These are phyloP conservation scores for Volutella citrinella DNA, from an alignment of 2,329 filamentous ascomycete species.

Conservation along the genomic window DNA sequence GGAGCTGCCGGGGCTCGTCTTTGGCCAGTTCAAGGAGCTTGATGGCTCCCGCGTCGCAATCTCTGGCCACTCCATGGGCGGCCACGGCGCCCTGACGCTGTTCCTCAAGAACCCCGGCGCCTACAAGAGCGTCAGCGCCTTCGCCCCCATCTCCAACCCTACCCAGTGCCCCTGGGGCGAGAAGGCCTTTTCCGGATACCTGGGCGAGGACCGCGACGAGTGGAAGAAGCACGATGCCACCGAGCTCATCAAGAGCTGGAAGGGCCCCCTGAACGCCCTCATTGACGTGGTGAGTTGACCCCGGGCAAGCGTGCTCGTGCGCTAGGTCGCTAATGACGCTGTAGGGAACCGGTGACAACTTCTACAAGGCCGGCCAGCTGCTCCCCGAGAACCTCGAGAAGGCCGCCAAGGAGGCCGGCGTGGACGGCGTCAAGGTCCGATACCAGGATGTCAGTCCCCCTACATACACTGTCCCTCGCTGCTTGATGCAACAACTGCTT, in stretches of 20 bases:
- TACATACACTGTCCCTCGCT: background rate
- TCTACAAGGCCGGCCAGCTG: slow-evolving; percentile 91
- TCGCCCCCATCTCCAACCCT: slow-evolving; percentile 88
- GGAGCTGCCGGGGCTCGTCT: slow-evolving; percentile 80
- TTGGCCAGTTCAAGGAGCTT: slow-evolving; percentile 65
- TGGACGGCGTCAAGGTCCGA: slow-evolving; percentile 70
- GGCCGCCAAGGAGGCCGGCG: slow-evolving; percentile 72
- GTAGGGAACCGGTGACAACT: slow-evolving; percentile 88
- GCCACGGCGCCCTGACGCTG: slow-evolving; percentile 88
- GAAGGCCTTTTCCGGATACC: slow-evolving; percentile 91
- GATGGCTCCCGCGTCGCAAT: slow-evolving; percentile 74
- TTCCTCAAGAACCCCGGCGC: slow-evolving; percentile 88
- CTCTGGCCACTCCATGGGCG: slow-evolving; percentile 95
- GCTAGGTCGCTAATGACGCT: no score
- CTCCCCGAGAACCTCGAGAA: slow-evolving; percentile 88
- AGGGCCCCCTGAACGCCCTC: slow-evolving; percentile 68
- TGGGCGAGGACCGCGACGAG: slow-evolving; percentile 70
- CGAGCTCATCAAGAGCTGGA: slow-evolving; percentile 77
- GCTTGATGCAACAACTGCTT: slow-evolving; percentile 1
- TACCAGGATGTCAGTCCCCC: slow-evolving; percentile 66
- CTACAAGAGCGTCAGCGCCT: slow-evolving; percentile 87
- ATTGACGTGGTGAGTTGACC: slow-evolving; percentile 72
- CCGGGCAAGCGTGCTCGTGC: no score
- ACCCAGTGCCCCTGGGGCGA: slow-evolving; percentile 85
- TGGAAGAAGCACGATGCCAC: slow-evolving; percentile 93